Conservation (phyloP, 306 rosid species). For the Quercus wislizeni region DNA sequence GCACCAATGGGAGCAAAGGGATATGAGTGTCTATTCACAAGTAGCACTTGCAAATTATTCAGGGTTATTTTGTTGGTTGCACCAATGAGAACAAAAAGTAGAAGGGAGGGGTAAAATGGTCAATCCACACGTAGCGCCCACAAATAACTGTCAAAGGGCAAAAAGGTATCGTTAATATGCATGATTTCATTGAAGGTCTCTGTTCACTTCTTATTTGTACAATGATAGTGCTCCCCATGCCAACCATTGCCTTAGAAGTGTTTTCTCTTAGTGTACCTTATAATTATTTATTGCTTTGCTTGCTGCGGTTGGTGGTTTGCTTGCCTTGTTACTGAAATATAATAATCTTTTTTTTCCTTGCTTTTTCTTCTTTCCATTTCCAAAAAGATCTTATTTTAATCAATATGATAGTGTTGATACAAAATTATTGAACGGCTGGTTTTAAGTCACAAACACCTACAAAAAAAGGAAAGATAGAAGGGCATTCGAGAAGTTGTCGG, state of each 20-base stretch:
- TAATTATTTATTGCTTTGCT: background rate
- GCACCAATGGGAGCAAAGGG: background rate
- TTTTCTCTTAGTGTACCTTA: background rate
- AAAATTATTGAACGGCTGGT: too few relatives aligned
- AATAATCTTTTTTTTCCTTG: too few relatives aligned
- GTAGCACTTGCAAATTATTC: background rate
- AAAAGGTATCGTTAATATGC: background rate
- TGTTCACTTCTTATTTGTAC: constrained; percentile 12
- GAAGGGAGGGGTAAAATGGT: constrained; percentile 5
- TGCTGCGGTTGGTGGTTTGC: background rate
- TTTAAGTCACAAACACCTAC: too few relatives aligned
- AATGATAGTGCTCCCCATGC: constrained; percentile 34
- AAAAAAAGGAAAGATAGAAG: too few relatives aligned
- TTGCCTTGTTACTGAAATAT: too few relatives aligned
- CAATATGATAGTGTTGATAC: too few relatives aligned
- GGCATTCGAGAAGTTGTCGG: too few relatives aligned
- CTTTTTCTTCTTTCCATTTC: too few relatives aligned
- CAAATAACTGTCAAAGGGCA: constrained; percentile 14
- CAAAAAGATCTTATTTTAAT: too few relatives aligned
- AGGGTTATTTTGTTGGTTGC: background rate
- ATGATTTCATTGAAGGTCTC: background rate
- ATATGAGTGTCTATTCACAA: constrained; percentile 2
- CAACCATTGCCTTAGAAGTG: constrained; percentile 17
- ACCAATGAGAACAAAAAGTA: background rate
- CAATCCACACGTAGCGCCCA: background rate